Evolutionary conservation across 352 stramenopile species (phyloP).

Genomic region (Pilasporangium apinafurcum): DNA sequence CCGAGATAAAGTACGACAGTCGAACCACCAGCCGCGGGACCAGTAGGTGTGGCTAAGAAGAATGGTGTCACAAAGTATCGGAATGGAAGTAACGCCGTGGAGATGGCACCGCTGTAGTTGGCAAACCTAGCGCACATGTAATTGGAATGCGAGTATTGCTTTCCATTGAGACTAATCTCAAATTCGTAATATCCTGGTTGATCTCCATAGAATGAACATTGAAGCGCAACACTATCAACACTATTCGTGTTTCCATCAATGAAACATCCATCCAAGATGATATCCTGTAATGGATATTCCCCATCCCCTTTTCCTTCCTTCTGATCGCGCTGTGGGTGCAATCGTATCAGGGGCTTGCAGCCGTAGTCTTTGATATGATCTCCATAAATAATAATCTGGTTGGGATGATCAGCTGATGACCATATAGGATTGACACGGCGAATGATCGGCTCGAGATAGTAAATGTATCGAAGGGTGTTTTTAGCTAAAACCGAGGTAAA

Average conservation of each 20-base stretch:
- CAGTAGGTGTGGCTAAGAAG: slow-evolving; percentile 52
- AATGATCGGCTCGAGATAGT: slow-evolving; percentile 50
- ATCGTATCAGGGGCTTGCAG: slow-evolving; percentile 35
- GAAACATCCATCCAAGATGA: slow-evolving; percentile 28
- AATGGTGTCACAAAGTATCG: slow-evolving; percentile 53
- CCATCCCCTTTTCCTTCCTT: slow-evolving; percentile 1
- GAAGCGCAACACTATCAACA: background rate
- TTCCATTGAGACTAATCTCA: slow-evolving; percentile 58
- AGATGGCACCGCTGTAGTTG: slow-evolving; percentile 57
- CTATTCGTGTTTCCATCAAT: background rate
- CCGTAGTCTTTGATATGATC: slow-evolving; percentile 49
- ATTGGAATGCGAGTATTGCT: slow-evolving; percentile 51
- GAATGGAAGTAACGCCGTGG: slow-evolving; percentile 53
- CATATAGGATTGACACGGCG: slow-evolving; percentile 41
- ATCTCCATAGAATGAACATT: slow-evolving; percentile 18
- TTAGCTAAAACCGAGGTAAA: slow-evolving; percentile 45
- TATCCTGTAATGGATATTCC: background rate
- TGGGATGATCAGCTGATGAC: slow-evolving; percentile 27
- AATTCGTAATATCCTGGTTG: slow-evolving; percentile 49
- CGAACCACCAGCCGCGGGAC: slow-evolving; percentile 51
- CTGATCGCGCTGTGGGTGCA: slow-evolving; percentile 27
- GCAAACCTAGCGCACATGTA: slow-evolving; percentile 53
- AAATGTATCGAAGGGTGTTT: slow-evolving; percentile 40
- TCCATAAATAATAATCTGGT: slow-evolving; percentile 25
- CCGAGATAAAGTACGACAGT: slow-evolving; percentile 49